Base-by-base conservation (phyloP, 2,329 filamentous ascomycete species). In the Ceratocystis huliohia region DNA sequence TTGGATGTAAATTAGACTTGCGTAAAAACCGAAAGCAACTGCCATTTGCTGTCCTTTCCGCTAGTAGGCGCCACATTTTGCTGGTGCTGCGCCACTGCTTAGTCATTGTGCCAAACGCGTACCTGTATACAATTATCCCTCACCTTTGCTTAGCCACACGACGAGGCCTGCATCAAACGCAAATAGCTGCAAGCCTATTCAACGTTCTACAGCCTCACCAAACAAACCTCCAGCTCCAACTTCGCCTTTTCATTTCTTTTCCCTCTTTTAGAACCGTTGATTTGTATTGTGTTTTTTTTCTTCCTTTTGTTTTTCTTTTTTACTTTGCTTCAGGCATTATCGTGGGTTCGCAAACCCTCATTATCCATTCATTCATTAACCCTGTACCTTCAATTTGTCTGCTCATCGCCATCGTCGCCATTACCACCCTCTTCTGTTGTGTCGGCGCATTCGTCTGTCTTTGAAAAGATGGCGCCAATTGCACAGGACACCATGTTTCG, bases 401-500 rank as follows among this genome's bases (percentile, higher is more conserved):
- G 53, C 53, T 20, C 46, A n/a, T 48, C 46, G 46, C 8, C 46
- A 22, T 56, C 50, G 4, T 13, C 50, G 2, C 2, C 8, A 10
- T 53, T 22, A 44, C 48, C 28, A 15, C 28, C 50, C 17, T 20
- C 20, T 15, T 20, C n/a, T 65, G n/a, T 3, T 6, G 20, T 22
- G 28, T 41, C 7, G 61, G 48, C 56, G 41, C 41, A 50, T 48
- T 48, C 65, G 50, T 59, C 65, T 56, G 28, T 17, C 50, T 28
- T 56, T 56, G 37, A 61, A 66, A 70, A 69, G 74, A 77, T 71
- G 70, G 88, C 88, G 85, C 84, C 84, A 77, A 80, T 82, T 71
- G 78, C 80, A 76, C 79, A 90, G 80, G 91, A 97, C 80, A 96
- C 92, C 78, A 89, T 96, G 81, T 97, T 99, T 87, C 93, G 95